phyloP scores from a whole-genome alignment of 169 alveolate genomes.

The Babesia divergens region DNA sequence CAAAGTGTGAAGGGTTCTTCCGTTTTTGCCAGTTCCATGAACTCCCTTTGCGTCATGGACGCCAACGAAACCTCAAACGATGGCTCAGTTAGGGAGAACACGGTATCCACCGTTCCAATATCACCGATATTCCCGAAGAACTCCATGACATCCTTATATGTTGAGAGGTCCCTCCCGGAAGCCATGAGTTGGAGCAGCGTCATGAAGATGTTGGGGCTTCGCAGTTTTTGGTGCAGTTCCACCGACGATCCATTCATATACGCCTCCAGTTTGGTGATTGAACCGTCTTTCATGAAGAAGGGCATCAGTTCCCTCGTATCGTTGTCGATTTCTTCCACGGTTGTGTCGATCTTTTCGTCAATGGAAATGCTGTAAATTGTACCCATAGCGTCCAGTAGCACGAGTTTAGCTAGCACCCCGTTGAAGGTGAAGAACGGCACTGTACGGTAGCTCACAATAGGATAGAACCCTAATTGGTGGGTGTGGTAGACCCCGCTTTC shows the following conservation, averaged over 20 bases:
- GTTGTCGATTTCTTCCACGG: neutral
- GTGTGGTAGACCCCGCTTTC: neutral
- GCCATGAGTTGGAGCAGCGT: neutral
- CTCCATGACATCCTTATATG: neutral
- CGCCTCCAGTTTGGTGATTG: neutral
- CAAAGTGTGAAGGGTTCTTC: neutral
- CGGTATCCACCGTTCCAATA: neutral
- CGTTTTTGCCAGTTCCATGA: neutral
- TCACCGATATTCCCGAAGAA: neutral
- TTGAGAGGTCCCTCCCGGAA: neutral
- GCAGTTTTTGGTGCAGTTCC: neutral
- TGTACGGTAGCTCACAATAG: conserved; percentile 32
- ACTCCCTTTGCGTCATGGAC: neutral
- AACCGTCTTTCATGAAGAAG: neutral
- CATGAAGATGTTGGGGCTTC: conserved; percentile 8
- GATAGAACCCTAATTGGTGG: conserved; percentile 21
- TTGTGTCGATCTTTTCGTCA: neutral
- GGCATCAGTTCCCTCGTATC: neutral
- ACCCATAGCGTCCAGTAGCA: conserved; percentile 26
- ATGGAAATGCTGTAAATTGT: conserved; percentile 4
- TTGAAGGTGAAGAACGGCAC: conserved; percentile 46
- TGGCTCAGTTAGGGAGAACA: neutral
- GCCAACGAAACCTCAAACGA: neutral
- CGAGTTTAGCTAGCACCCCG: conserved; percentile 29
- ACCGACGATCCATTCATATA: neutral